Percentiles rank a stretch among this genome's conserved stretches.
Conservation (phyloP, 2,329 filamentous ascomycete genomes). For the Ophiognomonia clavigignenti-juglandacearum region DNA sequence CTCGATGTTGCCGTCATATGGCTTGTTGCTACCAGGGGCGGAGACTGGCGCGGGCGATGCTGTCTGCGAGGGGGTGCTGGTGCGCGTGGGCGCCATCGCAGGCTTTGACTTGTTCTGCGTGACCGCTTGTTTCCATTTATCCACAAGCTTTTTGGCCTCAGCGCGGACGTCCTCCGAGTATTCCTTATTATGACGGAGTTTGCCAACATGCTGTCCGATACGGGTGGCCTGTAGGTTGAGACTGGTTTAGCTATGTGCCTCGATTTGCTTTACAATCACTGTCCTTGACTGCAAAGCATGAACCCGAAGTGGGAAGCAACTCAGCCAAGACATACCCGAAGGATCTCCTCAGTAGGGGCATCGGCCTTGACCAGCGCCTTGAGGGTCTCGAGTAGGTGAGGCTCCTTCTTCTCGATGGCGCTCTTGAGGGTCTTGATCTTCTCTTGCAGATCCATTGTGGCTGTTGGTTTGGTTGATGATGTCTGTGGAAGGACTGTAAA, state of each 20-base stretch:
- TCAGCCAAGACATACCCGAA: constrained; percentile 68
- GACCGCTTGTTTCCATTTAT: constrained; percentile 80
- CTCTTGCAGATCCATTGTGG: constrained; percentile 67
- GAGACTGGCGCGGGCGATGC: constrained; percentile 43
- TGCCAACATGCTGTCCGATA: constrained; percentile 85
- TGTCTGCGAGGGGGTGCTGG: constrained; percentile 43
- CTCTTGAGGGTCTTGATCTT: constrained; percentile 77
- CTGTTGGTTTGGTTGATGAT: too few species aligned
- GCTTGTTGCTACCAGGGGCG: constrained; percentile 30
- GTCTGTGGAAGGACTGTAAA: background rate
- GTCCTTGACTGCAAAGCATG: background rate
- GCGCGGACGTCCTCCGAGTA: constrained; percentile 64
- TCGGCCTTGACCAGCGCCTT: constrained; percentile 76
- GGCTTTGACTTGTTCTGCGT: constrained; percentile 52
- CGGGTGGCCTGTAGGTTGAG: constrained; percentile 69
- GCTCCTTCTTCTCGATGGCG: constrained; percentile 69
- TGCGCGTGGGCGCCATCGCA: constrained; percentile 34
- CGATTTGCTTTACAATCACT: too few species aligned
- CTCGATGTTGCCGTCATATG: constrained; percentile 62
- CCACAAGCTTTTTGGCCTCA: constrained; percentile 76
- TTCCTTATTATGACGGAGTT: constrained; percentile 69
- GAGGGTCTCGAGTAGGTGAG: constrained; percentile 68
- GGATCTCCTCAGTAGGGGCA: constrained; percentile 79
- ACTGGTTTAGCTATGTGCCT: too few species aligned
- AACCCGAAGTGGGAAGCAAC: background rate